phyloP scores from a whole-genome alignment of 2,329 filamentous ascomycete species.

The Phaeomoniella chlamydospora region DNA sequence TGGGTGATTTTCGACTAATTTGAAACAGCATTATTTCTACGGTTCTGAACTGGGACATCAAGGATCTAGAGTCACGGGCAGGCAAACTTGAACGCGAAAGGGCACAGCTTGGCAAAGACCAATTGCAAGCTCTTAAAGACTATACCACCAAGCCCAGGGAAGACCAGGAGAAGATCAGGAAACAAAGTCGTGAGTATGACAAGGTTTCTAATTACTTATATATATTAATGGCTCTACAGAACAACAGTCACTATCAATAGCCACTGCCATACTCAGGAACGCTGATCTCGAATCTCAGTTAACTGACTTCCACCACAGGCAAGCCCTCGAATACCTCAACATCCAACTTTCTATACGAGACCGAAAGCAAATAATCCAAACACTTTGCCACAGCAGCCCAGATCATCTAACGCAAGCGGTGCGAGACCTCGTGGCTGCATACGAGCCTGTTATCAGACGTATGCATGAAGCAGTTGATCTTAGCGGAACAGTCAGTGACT shows the following conservation, averaged over 20 bases:
- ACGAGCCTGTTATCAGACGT: conserved; percentile 59
- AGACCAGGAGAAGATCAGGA: conserved; percentile 45
- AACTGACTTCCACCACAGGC: conserved; percentile 45
- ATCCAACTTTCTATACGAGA: conserved; percentile 59
- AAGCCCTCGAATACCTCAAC: conserved; percentile 55
- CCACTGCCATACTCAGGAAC: conserved; percentile 48
- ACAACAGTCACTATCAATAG: conserved; percentile 44
- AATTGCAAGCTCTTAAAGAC: conserved; percentile 44
- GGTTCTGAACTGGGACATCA: conserved; percentile 57
- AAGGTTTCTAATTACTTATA: conserved; percentile 4
- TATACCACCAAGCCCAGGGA: conserved; percentile 39
- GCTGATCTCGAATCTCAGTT: conserved; percentile 27
- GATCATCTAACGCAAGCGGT: conserved; percentile 59
- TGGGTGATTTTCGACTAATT: not conserved
- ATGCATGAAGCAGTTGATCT: conserved; percentile 61
- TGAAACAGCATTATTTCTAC: conserved; percentile 52
- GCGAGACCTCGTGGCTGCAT: conserved; percentile 49
- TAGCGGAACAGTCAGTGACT: conserved; percentile 50
- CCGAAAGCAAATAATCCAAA: conserved; percentile 53
- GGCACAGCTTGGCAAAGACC: conserved; percentile 43
- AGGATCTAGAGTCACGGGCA: conserved; percentile 51
- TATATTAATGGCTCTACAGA: conserved; percentile 4
- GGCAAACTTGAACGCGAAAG: conserved; percentile 51
- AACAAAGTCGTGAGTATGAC: conserved; percentile 33
- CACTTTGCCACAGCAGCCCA: conserved; percentile 53